Evolutionary conservation across 345 rosid genomes (phyloP).

Genomic region (Citrus maxima): DNA sequence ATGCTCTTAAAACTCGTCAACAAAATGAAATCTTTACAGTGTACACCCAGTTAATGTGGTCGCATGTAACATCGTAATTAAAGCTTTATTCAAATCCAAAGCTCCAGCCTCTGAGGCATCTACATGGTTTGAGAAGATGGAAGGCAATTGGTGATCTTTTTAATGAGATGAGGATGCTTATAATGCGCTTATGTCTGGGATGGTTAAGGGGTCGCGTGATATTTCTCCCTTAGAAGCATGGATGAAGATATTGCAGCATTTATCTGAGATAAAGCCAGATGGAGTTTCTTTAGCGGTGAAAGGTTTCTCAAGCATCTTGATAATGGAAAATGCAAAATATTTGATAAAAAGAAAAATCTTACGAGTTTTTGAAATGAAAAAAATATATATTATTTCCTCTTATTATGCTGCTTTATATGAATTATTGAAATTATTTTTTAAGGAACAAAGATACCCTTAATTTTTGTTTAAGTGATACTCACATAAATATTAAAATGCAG

Average conservation of each 20-base stretch:
- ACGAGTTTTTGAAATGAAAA: no score
- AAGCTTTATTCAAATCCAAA: slow-evolving; percentile 64
- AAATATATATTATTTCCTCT: no score
- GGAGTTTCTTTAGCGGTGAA: slow-evolving; percentile 41
- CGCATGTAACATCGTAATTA: slow-evolving; percentile 71
- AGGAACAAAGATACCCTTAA: no score
- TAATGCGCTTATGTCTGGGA: slow-evolving; percentile 90
- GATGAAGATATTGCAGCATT: slow-evolving; percentile 59
- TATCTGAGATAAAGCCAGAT: slow-evolving; percentile 57
- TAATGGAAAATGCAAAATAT: no score
- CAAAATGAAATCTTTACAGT: slow-evolving; percentile 60
- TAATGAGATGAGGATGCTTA: slow-evolving; percentile 82
- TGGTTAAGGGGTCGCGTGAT: slow-evolving; percentile 78
- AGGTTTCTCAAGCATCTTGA: no score
- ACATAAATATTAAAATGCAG: no score
- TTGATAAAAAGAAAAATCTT: no score
- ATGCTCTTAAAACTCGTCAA: slow-evolving; percentile 50
- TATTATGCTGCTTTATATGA: no score
- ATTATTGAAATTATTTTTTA: no score
- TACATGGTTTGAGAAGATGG: slow-evolving; percentile 83
- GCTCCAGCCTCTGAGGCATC: slow-evolving; percentile 67
- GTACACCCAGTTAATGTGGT: slow-evolving; percentile 61
- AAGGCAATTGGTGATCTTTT: slow-evolving; percentile 64
- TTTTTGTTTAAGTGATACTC: fast-evolving
- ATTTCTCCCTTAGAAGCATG: slow-evolving; percentile 69